A percentile compares a stretch with the other conserved stretches of the same genome.
phyloP scores from a whole-genome alignment of 371 early-diverging fungal species.

The Mortierella sp. region DNA sequence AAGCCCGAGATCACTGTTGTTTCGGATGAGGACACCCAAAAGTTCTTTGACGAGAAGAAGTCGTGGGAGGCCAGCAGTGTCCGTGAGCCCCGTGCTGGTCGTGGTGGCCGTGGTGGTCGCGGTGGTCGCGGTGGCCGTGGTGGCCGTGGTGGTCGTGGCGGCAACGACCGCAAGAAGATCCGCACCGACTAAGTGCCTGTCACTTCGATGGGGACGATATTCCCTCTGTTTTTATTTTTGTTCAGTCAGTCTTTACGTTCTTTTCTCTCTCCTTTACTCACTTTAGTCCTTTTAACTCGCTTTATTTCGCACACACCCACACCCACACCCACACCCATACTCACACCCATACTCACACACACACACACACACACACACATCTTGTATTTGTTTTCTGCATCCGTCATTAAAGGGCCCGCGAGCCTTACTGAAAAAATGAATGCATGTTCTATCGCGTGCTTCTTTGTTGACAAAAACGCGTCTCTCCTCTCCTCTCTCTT shows the following conservation, averaged over 20 bases:
- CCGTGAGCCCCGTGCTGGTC: conserved; percentile 27
- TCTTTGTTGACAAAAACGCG: no score
- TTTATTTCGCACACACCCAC: neutral
- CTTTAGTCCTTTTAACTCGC: neutral
- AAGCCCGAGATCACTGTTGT: conserved; percentile 50
- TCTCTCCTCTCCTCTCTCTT: no score
- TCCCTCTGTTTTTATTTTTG: neutral
- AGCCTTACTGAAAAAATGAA: neutral
- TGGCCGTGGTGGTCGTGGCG: conserved; percentile 41
- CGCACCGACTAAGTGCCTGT: conserved; percentile 22
- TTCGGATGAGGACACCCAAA: conserved; percentile 55
- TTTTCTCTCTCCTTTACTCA: neutral
- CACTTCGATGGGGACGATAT: no score
- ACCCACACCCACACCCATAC: neutral
- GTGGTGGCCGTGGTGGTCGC: conserved; percentile 50
- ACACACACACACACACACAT: neutral
- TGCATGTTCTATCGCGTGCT: neutral
- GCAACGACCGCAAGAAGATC: conserved; percentile 54
- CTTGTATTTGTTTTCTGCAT: conserved; percentile 6
- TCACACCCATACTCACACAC: neutral
- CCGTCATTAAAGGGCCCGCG: neutral
- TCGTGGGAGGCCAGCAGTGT: conserved; percentile 35
- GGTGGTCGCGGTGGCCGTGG: conserved; percentile 53
- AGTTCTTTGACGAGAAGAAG: conserved; percentile 60
- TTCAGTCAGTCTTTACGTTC: neutral